phyloP scores from a whole-genome alignment of 768 basidiomycete species.

The Galerina marginata region DNA sequence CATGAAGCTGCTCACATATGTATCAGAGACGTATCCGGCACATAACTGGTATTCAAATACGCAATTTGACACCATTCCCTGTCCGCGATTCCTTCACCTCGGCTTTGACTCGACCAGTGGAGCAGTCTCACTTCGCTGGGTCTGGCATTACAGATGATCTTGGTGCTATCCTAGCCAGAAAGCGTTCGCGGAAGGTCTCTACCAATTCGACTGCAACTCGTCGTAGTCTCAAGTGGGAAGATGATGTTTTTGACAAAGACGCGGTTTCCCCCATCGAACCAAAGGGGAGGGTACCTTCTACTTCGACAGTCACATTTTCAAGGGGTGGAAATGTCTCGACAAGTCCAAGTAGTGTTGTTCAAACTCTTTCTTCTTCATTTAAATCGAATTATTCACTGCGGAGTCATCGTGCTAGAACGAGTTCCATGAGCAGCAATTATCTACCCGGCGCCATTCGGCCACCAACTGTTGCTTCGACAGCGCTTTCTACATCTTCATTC shows the following conservation, averaged over 20 bases:
- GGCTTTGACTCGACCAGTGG: slow-evolving; percentile 70
- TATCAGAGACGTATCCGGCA: slow-evolving; percentile 74
- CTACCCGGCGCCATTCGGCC: neutral
- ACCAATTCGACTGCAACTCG: slow-evolving; percentile 57
- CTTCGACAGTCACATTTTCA: slow-evolving; percentile 50
- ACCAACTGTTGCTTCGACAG: slow-evolving; percentile 3
- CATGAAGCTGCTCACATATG: slow-evolving; percentile 9
- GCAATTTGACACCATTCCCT: slow-evolving; percentile 86
- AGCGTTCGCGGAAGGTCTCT: slow-evolving; percentile 66
- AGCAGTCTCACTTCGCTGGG: slow-evolving; percentile 62
- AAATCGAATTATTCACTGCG: slow-evolving; percentile 39
- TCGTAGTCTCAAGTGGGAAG: slow-evolving; percentile 52
- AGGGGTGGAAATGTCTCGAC: slow-evolving; percentile 15
- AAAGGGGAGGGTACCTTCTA: slow-evolving; percentile 44
- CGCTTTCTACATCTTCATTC: slow-evolving; percentile 30
- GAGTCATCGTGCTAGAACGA: slow-evolving; percentile 52
- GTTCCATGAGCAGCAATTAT: slow-evolving; percentile 46
- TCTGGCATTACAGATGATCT: slow-evolving; percentile 72
- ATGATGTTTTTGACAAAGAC: slow-evolving; percentile 39
- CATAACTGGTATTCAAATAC: slow-evolving; percentile 73
- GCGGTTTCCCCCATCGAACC: slow-evolving; percentile 21
- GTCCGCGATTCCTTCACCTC: slow-evolving; percentile 79
- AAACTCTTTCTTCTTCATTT: slow-evolving; percentile 16
- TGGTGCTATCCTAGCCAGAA: slow-evolving; percentile 62
- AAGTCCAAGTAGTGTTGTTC: slow-evolving; percentile 17